A percentile compares a stretch with the other conserved stretches of the same genome.
phyloP scores from a whole-genome alignment of 495 filamentous ascomycete species.

The Entonaema liquescens region DNA sequence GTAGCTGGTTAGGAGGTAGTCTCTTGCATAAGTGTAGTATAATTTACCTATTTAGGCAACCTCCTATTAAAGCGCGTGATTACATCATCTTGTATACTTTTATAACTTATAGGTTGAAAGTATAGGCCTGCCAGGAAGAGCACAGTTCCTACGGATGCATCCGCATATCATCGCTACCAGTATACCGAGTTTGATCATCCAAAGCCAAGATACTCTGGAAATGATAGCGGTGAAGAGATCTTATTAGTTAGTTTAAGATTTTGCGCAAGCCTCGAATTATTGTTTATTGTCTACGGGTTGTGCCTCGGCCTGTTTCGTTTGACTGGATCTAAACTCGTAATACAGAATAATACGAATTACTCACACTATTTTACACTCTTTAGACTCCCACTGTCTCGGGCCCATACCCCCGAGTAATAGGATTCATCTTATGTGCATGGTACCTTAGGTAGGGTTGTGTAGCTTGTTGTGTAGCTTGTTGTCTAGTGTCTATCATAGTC shows the following conservation, averaged over 20 bases:
- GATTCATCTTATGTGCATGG: conserved; percentile 20
- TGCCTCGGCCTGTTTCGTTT: background rate
- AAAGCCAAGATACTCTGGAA: conserved; percentile 25
- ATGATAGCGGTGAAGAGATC: conserved; percentile 26
- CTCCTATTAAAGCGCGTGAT: background rate
- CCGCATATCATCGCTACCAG: background rate
- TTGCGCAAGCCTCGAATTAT: background rate
- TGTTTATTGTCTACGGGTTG: background rate
- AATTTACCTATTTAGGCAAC: background rate
- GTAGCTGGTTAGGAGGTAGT: background rate
- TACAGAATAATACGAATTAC: conserved; percentile 16
- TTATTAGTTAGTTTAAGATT: background rate
- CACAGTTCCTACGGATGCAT: background rate
- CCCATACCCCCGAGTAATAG: conserved; percentile 29
- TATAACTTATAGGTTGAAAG: background rate
- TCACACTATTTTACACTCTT: conserved; percentile 5
- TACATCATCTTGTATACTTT: conserved; percentile 1
- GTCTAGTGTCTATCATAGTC: conserved; percentile 14
- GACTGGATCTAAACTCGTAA: background rate
- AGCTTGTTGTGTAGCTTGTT: conserved; percentile 10
- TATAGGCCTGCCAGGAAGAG: background rate
- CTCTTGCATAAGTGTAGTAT: background rate
- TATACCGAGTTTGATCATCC: background rate
- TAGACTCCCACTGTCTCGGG: conserved; percentile 20
- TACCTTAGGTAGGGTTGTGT: conserved; percentile 20